Base-by-base conservation (phyloP, 192 early-diverging fungal genomes). In the Gonapodya prolifera region DNA sequence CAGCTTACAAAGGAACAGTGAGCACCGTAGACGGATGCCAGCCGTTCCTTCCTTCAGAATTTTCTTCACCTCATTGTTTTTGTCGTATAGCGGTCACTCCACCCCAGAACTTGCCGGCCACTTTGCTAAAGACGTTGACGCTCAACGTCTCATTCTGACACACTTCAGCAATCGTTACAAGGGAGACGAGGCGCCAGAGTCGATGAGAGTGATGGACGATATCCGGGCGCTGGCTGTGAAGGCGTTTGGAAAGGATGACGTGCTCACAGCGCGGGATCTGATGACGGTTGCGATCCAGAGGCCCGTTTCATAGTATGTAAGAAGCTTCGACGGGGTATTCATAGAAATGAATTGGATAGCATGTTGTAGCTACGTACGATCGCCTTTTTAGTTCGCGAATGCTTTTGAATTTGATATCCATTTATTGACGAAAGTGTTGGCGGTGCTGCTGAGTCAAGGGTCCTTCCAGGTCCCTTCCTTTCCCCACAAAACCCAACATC, bases 151-250 rank as follows among this genome's bases (percentile, higher is more conserved):
- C n/a, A 79, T 87, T 0, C 35, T 89, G 75, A 89, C 85, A 2
- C 88, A 89, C 80, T 89, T 89, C 79, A 85, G 83, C 34, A 75
- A 79, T 29, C 34, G 88, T 17, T 89, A 89, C 70, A 83, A 80
- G 69, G 87, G 88, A 1, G 88, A 89, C 73, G 69, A 78, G 36
- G 36, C 31, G 0, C 34, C n/a, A 33, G 86, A 83, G 33, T 76
- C 77, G 35, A 8, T 85, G 2, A 74, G 33, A 1, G 76, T 89
- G 28, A 89, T 89, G 88, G 80, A 89, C 1, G 86, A 89, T 77
- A 86, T 89, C 23, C 31, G 84, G 29, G 13, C 75, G 71, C 73
- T 83, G 61, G 84, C 86, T 35, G 61, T 87, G 0, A 74, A 69
- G 61, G 76, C 36, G 8, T 89, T 84, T 86, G 87, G 83, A 35